Percentiles rank a stretch among this genome's conserved stretches.
Evolutionary conservation across 768 basidiomycete species (phyloP).

Genomic region (Peribolospora baueri): DNA sequence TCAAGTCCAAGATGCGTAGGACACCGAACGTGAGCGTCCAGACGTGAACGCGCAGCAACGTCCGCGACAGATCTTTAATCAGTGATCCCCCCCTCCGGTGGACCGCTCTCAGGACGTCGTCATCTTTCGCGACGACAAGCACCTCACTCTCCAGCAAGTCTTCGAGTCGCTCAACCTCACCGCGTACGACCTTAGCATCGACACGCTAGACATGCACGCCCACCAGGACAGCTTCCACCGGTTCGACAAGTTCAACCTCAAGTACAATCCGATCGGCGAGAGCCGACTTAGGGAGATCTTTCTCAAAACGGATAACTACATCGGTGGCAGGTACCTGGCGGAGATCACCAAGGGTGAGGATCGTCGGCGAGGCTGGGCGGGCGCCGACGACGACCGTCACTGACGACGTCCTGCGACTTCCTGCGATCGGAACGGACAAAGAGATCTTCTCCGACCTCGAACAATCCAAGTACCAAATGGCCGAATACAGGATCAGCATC

Average conservation of each 20-base stretch:
- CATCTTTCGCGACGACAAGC: slow-evolving; percentile 74
- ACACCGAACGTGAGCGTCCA: slow-evolving; percentile 37
- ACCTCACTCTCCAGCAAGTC: slow-evolving; percentile 74
- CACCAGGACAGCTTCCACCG: slow-evolving; percentile 96
- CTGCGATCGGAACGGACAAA: slow-evolving; percentile 18
- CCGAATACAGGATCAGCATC: slow-evolving; percentile 91
- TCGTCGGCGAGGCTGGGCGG: not conserved
- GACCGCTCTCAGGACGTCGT: slow-evolving; percentile 49
- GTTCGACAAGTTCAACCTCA: slow-evolving; percentile 79
- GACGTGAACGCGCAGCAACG: too few species aligned
- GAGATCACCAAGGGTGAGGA: slow-evolving; percentile 64
- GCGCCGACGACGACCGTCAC: not conserved
- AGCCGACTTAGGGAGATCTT: slow-evolving; percentile 88
- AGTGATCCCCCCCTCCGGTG: not conserved
- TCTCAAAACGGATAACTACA: slow-evolving; percentile 88
- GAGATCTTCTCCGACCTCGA: slow-evolving; percentile 96
- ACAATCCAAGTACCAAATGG: slow-evolving; percentile 90
- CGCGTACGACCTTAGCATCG: slow-evolving; percentile 93
- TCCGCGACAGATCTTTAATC: not conserved
- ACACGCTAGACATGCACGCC: slow-evolving; percentile 98
- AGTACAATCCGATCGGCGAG: slow-evolving; percentile 66
- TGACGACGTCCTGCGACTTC: too few species aligned
- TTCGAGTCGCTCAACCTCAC: slow-evolving; percentile 84
- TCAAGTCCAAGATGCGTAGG: slow-evolving; percentile 94
- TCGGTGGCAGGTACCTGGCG: slow-evolving; percentile 75